These are phyloP conservation scores for Cyberlindnera misumaiensis DNA, from an alignment of 805 yeast species.

Conservation along the genomic window DNA sequence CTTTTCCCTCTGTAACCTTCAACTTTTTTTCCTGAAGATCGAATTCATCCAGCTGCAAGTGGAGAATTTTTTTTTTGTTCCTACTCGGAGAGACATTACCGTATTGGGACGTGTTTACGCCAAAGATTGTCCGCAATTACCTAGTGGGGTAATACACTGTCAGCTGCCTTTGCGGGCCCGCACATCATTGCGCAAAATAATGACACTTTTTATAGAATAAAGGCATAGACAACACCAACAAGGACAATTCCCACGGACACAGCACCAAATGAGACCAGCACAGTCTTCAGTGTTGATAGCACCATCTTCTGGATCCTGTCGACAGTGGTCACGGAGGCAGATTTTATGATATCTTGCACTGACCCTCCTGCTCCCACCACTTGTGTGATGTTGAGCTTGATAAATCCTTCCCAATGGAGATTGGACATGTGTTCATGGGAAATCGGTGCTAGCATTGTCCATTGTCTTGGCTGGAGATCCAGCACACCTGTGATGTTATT, in stretches of 20 bases:
- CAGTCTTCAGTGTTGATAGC: neutral
- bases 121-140: no score
- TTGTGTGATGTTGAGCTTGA: neutral
- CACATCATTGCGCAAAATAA: no score
- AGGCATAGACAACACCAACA: slow-evolving; percentile 10
- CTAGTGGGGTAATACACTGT: no score
- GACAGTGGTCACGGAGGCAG: neutral
- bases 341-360: neutral
- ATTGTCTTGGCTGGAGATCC: neutral
- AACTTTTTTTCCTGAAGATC: no score
- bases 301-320: neutral
- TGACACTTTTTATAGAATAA: slow-evolving; percentile 1
- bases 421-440: neutral
- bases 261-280: slow-evolving; percentile 1
- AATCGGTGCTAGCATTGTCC: neutral
- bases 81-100: no score
- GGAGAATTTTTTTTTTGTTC: no score
- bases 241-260: slow-evolving; percentile 1
- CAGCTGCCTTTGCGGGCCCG: no score
- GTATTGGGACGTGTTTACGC: no score
- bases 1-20: no score
- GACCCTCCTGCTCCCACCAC: neutral
- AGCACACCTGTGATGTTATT: slow-evolving; percentile 5
- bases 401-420: neutral
- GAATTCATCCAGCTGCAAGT: no score